Percentiles rank a stretch among this genome's conserved stretches.
Conservation (phyloP, 2,329 filamentous ascomycete genomes). For the Ilyonectria robusta region DNA sequence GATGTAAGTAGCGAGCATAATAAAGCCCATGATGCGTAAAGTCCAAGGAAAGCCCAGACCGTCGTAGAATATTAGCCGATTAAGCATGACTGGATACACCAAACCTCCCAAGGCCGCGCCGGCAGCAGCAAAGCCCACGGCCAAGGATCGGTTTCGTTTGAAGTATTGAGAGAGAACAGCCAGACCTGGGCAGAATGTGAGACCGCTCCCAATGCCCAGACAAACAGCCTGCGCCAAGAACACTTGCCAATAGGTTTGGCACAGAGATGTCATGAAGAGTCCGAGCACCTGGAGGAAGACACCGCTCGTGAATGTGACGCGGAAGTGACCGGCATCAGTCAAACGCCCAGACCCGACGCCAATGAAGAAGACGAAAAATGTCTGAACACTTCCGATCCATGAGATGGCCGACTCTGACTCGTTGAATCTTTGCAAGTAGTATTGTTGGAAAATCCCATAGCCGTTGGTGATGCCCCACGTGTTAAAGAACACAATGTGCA, state of each 20-base stretch:
- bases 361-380: constrained; percentile 59
- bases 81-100: constrained; percentile 65
- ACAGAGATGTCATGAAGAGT: constrained; percentile 61
- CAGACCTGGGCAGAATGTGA: constrained; percentile 70
- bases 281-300: constrained; percentile 58
- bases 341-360: constrained; percentile 59
- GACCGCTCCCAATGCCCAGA: constrained; percentile 66
- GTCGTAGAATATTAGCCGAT: constrained; percentile 58
- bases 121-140: constrained; percentile 71
- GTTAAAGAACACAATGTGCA: constrained; percentile 59
- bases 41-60: constrained; percentile 70
- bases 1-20: constrained; percentile 58
- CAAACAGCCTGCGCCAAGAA: constrained; percentile 65
- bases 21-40: constrained; percentile 62
- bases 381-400: constrained; percentile 62
- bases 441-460: constrained; percentile 62
- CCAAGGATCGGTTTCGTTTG: constrained; percentile 66
- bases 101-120: constrained; percentile 70
- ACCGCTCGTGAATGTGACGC: constrained; percentile 55
- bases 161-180: constrained; percentile 76
- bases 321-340: constrained; percentile 61
- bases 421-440: constrained; percentile 56
- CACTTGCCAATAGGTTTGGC: constrained; percentile 63
- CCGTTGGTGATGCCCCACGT: constrained; percentile 64
- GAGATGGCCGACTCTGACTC: constrained; percentile 56